These are phyloP conservation scores for Akanthomyces lecanii DNA, from an alignment of 2,329 filamentous ascomycete genomes.

Conservation along the genomic window DNA sequence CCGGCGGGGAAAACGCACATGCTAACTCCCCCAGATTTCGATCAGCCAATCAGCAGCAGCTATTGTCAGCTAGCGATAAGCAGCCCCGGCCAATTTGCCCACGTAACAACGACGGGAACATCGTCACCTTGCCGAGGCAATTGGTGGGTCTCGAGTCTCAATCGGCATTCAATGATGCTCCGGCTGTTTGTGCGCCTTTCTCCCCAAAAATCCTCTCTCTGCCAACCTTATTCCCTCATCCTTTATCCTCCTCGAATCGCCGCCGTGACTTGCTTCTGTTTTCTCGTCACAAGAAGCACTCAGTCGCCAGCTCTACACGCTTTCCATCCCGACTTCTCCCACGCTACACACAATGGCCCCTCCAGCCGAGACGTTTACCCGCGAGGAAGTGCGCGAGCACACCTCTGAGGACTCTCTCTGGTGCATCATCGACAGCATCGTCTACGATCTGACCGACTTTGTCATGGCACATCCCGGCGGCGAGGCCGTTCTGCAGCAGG, in stretches of 20 bases:
- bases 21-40: constrained; percentile 1
- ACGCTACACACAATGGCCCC: constrained; percentile 29
- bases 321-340: not conserved
- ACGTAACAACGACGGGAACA: not conserved
- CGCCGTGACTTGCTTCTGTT: not conserved
- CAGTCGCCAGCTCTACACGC: not conserved
- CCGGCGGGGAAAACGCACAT: not conserved
- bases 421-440: constrained; percentile 81
- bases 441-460: constrained; percentile 85
- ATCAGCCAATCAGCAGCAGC: constrained; percentile 5
- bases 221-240: not conserved
- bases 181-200: not conserved
- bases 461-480: constrained; percentile 81
- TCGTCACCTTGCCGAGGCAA: constrained; percentile 14
- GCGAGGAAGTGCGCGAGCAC: constrained; percentile 68
- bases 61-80: constrained; percentile 1
- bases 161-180: constrained; percentile 11
- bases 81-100: not conserved
- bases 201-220: not conserved
- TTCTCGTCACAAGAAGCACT: not conserved
- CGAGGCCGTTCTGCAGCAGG: constrained; percentile 71
- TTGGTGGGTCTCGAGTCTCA: constrained; percentile 7
- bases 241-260: not conserved
- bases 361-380: constrained; percentile 49
- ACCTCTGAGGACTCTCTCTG: constrained; percentile 72